Percentiles rank a stretch among this genome's conserved stretches.
These are phyloP conservation scores for Penicillium expansum DNA, from an alignment of 2,329 filamentous ascomycete species.

Conservation along the genomic window DNA sequence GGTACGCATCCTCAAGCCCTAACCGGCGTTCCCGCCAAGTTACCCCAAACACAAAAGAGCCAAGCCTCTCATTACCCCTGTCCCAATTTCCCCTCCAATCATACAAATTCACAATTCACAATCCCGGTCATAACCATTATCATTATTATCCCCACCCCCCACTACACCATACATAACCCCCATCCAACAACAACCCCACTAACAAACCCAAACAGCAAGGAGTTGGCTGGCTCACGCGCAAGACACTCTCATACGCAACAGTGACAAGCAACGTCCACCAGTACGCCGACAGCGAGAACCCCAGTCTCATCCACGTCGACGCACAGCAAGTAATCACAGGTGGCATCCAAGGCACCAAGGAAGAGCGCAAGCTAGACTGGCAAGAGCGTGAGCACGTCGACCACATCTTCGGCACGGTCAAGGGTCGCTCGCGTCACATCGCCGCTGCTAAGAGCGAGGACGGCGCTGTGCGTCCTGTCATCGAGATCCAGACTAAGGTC, in stretches of 20 bases:
- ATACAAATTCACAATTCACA: neutral
- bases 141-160: neutral
- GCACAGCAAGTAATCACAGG: constrained; percentile 70
- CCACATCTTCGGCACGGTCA: constrained; percentile 73
- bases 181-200: constrained; percentile 5
- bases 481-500: constrained; percentile 40
- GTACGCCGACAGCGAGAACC: constrained; percentile 44
- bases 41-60: neutral
- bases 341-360: constrained; percentile 64
- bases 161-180: neutral
- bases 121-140: neutral
- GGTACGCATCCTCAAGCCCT: constrained; percentile 31
- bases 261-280: constrained; percentile 64
- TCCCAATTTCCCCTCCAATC: neutral
- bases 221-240: constrained; percentile 69
- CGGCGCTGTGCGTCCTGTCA: constrained; percentile 34
- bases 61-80: neutral
- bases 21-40: neutral
- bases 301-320: constrained; percentile 60
- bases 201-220: constrained; percentile 53
- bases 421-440: constrained; percentile 58
- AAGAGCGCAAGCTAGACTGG: constrained; percentile 58
- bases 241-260: constrained; percentile 66
- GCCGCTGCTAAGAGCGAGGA: constrained; percentile 37
- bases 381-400: constrained; percentile 66